Conservation (phyloP, 139 green algal species). For the Haematococcus lacustris region DNA sequence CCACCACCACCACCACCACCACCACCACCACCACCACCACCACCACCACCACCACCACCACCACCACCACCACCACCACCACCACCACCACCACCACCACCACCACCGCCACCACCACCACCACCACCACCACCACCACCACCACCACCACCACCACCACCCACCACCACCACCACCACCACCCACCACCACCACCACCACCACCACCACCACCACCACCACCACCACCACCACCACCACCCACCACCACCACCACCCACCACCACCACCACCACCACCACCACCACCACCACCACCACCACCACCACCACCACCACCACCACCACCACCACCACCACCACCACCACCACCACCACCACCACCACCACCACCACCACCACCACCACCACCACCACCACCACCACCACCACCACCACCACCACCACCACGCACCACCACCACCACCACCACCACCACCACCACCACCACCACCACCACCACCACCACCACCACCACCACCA, state of each 20-base stretch:
- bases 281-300: constrained; percentile 9
- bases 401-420: constrained; percentile 12
- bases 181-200: too few species aligned
- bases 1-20: constrained; percentile 4
- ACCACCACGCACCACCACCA: too few species aligned
- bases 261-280: constrained; percentile 12
- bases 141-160: too few species aligned
- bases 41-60: constrained; percentile 5
- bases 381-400: constrained; percentile 11
- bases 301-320: constrained; percentile 11
- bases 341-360: constrained; percentile 9
- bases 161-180: too few species aligned
- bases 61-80: constrained; percentile 3
- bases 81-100: constrained; percentile 4
- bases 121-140: constrained; percentile 10
- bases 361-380: constrained; percentile 10
- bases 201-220: constrained; percentile 11
- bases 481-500: constrained; percentile 5
- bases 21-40: constrained; percentile 4
- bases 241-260: too few species aligned
- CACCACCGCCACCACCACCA: constrained; percentile 3
- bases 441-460: constrained; percentile 10
- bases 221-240: too few species aligned
- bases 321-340: constrained; percentile 11
- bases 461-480: constrained; percentile 4